Evolutionary conservation across 768 basidiomycete genomes (phyloP).

Genomic region (Tephrocybe sp.): DNA sequence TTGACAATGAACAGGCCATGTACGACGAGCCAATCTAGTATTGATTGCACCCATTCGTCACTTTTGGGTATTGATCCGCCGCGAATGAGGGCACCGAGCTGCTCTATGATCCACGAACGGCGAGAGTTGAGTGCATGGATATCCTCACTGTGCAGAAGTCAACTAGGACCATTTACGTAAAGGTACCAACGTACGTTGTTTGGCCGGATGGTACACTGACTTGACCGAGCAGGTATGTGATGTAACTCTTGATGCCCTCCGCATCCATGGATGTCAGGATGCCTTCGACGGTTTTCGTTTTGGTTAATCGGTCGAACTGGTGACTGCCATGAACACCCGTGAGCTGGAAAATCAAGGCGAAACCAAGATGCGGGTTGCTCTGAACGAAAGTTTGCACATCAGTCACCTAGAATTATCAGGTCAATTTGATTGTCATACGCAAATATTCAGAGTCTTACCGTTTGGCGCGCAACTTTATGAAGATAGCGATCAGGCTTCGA

Average conservation of each 20-base stretch:
- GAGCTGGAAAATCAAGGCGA: constrained; percentile 81
- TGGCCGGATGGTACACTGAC: constrained; percentile 47
- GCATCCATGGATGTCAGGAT: constrained; percentile 74
- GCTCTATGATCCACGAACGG: constrained; percentile 84
- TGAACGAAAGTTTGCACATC: constrained; percentile 77
- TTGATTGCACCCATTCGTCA: constrained; percentile 71
- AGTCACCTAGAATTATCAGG: constrained; percentile 48
- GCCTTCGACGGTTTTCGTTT: constrained; percentile 88
- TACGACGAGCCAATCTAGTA: constrained; percentile 81
- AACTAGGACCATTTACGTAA: background rate
- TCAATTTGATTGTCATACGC: background rate
- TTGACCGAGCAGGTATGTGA: constrained; percentile 67
- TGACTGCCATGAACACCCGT: constrained; percentile 81
- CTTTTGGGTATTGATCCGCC: constrained; percentile 79
- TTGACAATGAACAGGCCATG: constrained; percentile 79
- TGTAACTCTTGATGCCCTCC: constrained; percentile 76
- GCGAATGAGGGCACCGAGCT: constrained; percentile 74
- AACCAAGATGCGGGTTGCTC: constrained; percentile 75
- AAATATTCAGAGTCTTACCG: constrained; percentile 42
- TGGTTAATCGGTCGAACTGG: constrained; percentile 90
- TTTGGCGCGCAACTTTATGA: constrained; percentile 84
- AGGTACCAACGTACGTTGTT: constrained; percentile 36
- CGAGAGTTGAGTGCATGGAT: constrained; percentile 50
- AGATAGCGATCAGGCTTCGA: constrained; percentile 85
- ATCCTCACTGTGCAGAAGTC: constrained; percentile 36